A percentile compares a stretch with the other conserved stretches of the same genome.
These are phyloP conservation scores for thale cress (Arabidopsis thaliana) DNA, from an alignment of 345 rosid species.

Conservation along the genomic window DNA sequence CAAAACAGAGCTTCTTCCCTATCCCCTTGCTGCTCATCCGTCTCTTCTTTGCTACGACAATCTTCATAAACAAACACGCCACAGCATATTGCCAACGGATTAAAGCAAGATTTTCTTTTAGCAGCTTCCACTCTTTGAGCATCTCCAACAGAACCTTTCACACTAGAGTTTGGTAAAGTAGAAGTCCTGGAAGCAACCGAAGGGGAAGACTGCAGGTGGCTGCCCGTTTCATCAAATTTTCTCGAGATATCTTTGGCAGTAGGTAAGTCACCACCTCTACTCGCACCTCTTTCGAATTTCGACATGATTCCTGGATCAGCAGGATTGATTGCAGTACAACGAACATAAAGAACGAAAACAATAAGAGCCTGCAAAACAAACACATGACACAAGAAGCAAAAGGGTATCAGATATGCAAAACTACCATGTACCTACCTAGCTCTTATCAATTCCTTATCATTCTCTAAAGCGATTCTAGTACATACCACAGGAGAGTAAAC, in stretches of 20 bases:
- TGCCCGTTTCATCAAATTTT: conserved; percentile 63
- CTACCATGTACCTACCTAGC: neutral
- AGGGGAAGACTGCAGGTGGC: conserved; percentile 67
- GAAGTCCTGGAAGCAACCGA: conserved; percentile 85
- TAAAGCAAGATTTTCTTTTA: conserved; percentile 46
- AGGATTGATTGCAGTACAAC: conserved; percentile 97
- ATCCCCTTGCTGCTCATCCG: conserved; percentile 59
- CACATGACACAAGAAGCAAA: conserved; percentile 22
- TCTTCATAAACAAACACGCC: conserved; percentile 83
- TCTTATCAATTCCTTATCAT: neutral
- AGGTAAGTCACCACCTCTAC: conserved; percentile 49
- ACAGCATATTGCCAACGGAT: conserved; percentile 69
- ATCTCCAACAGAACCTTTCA: conserved; percentile 68
- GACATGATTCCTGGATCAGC: conserved; percentile 99
- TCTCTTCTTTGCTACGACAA: conserved; percentile 69
- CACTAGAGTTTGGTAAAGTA: conserved; percentile 65
- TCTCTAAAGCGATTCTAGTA: neutral
- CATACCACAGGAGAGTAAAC: conserved; percentile 95
- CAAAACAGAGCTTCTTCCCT: conserved; percentile 90
- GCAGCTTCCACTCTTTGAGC: conserved; percentile 48
- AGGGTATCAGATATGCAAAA: conserved; percentile 10
- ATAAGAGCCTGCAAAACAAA: conserved; percentile 69
- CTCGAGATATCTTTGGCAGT: conserved; percentile 50
- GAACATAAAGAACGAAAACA: conserved; percentile 91
- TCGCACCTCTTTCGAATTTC: conserved; percentile 55